Evolutionary conservation across 257 asterid species (phyloP), one percentile per base, ranked within the genome.

Genomic region (Solanum sparsipilum): DNA sequence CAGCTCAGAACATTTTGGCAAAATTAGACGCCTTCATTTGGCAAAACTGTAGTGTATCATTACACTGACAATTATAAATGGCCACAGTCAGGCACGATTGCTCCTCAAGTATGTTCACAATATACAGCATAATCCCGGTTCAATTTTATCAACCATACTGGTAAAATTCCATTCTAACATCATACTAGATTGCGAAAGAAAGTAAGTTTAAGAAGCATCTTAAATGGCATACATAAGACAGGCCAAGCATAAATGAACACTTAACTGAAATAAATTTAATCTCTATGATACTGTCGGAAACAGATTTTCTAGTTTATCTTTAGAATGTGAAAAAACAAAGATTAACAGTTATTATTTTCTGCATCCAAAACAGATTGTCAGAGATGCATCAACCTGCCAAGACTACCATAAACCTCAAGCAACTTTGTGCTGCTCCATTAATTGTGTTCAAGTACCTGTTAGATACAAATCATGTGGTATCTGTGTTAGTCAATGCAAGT

Each of bases 401-500:
- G 86, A 87, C 32, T 60, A 68, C 89, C 91, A 87, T 63, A 58
- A 89, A 86, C 89, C 84, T 88, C 87, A 48, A 87, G 92, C 92
- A 93, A 76, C 87, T 18, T 72, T 87, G 89, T 88, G 90, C 91
- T 87, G 87, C 88, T 87, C 89, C 93, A 92, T 65, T 86, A 68
- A 34, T 36, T 52, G 65, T 83, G 86, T 87, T 96, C 95, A 96
- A 90, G 98, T 93, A 91, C 98, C 98, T 96, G 95, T 90, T 74
- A 90, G 85, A 89, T 52, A 84, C 20, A 78, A 86, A 71, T 35
- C 67, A 88, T 52, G 72, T 58, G 79, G 32, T 60, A 70, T 72
- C 85, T 84, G 85, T 86, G 44, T 81, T 41, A 81, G 87, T 58
- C 65, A 36, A 88, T 67, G 27, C 32, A 52, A 68, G 85, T 76